Conservation (phyloP, 345 rosid species). For the Anastatica hierochuntica region DNA sequence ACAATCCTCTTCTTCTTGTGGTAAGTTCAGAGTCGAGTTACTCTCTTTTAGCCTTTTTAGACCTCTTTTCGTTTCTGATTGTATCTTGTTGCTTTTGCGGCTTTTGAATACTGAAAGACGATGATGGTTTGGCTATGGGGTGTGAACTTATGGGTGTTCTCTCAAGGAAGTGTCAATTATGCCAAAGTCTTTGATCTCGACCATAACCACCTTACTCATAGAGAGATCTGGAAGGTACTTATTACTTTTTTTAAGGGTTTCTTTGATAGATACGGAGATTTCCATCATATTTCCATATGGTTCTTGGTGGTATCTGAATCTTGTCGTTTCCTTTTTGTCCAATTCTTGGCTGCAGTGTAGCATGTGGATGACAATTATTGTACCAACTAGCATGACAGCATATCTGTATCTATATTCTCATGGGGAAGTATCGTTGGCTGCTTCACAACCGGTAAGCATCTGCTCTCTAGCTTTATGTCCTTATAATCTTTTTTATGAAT, state of each 20-base stretch:
- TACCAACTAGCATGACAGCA: slow-evolving; percentile 95
- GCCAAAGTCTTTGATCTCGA: slow-evolving; percentile 82
- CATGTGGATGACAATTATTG: slow-evolving; percentile 89
- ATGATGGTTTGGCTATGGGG: slow-evolving; percentile 99
- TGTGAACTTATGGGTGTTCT: slow-evolving; percentile 77
- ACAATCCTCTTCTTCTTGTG: slow-evolving; percentile 93
- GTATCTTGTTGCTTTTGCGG: neutral
- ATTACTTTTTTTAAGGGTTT: neutral
- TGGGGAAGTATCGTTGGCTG: slow-evolving; percentile 95
- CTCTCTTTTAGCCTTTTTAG: neutral
- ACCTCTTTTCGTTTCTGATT: neutral
- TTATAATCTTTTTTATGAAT: neutral
- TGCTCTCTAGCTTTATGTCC: neutral
- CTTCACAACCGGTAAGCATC: slow-evolving; percentile 93
- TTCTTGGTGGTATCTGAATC: neutral
- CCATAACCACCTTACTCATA: slow-evolving; percentile 80
- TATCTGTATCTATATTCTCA: slow-evolving; percentile 91
- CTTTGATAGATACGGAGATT: neutral
- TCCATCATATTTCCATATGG: neutral
- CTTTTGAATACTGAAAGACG: slow-evolving; percentile 35
- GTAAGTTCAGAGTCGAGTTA: slow-evolving; percentile 39
- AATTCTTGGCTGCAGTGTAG: slow-evolving; percentile 59
- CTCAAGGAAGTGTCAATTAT: slow-evolving; percentile 72
- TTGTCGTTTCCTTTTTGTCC: slow-evolving; percentile 16
- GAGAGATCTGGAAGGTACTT: slow-evolving; percentile 94